Base-by-base conservation (phyloP, 805 yeast species). In the Wickerhamiella azymoides region DNA sequence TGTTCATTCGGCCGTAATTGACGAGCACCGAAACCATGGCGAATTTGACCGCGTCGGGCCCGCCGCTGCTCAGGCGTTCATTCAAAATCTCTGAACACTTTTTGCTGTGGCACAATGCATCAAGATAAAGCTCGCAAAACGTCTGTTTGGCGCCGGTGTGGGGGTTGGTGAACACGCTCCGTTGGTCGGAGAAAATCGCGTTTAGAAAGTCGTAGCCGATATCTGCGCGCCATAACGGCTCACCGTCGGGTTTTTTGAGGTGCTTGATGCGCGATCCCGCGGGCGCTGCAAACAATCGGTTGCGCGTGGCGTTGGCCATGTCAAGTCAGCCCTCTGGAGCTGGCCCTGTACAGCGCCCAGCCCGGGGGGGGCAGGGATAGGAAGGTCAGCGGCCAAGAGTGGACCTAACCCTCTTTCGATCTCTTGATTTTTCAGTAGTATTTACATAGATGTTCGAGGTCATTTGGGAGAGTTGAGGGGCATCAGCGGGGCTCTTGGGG, bases 1-100 rank as follows among this genome's bases (percentile, higher is more conserved):
- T 89, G 66, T 89, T 89, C 77, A 89, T 77, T 50, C 96, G 70
- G 9, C 97, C 97, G 46, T 88, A 77, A 58, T 89, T 89, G 14
- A 89, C 96, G 49, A 89, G 68, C 33, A 89, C 63, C 52, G 95
- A 85, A 30, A 85, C 79, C 70, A 84, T 76, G 46, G 84, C 80
- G 17, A 84, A 83, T 14, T 84, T 76, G 35, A 76, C 67, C 10
- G 65, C 67, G 1, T 84, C 82, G 62, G 73, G 70, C 36, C 74
- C 73, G 50, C 70, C 72, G 50, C 80, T 84, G 39, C 79, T 60
- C 32, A 89, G 65, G 50, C 93, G 74, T 52, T 86, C 96, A 49
- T 84, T 76, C 45, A 89, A 68, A 3, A 89, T 76, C 55, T 79
- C 80, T 6, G 96, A 84, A 51, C 89, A 80, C 57, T 85, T 86